phyloP scores from a whole-genome alignment of 2,329 filamentous ascomycete species.

The Fusarium solani-melongenae region DNA sequence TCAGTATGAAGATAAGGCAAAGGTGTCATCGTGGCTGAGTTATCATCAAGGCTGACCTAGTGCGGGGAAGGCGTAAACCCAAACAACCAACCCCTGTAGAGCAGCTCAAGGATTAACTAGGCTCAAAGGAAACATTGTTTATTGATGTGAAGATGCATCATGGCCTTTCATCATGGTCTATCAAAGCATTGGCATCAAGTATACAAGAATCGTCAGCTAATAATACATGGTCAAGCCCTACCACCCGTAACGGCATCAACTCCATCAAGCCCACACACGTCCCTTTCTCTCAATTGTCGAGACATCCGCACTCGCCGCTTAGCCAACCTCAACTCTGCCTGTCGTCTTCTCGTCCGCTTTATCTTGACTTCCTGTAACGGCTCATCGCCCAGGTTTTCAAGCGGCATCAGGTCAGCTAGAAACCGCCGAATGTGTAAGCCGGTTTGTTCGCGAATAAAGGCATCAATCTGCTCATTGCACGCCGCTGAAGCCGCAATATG shows the following conservation, averaged over 20 bases:
- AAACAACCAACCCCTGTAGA: conserved; percentile 21
- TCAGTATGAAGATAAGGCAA: background rate
- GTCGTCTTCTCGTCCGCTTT: conserved; percentile 43
- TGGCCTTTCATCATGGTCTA: conserved; percentile 3
- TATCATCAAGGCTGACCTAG: background rate
- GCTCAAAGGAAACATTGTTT: background rate
- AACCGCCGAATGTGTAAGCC: conserved; percentile 66
- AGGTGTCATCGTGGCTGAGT: conserved; percentile 6
- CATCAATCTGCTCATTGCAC: conserved; percentile 65
- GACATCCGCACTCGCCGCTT: conserved; percentile 52
- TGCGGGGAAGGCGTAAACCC: conserved; percentile 23
- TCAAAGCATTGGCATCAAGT: background rate
- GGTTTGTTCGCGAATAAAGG: conserved; percentile 61
- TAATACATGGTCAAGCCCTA: conserved; percentile 1
- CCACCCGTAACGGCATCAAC: background rate
- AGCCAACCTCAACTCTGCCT: conserved; percentile 48
- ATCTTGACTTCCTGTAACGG: conserved; percentile 37
- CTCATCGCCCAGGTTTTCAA: conserved; percentile 58
- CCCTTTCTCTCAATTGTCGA: conserved; percentile 41
- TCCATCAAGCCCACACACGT: background rate
- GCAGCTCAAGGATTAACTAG: background rate
- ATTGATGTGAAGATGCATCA: background rate
- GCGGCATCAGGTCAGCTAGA: conserved; percentile 63
- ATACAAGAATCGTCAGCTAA: conserved; percentile 7
- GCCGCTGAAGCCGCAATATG: conserved; percentile 67